Conservation (phyloP, 2,329 filamentous ascomycete species). For the Mycosphaerella sp. region DNA sequence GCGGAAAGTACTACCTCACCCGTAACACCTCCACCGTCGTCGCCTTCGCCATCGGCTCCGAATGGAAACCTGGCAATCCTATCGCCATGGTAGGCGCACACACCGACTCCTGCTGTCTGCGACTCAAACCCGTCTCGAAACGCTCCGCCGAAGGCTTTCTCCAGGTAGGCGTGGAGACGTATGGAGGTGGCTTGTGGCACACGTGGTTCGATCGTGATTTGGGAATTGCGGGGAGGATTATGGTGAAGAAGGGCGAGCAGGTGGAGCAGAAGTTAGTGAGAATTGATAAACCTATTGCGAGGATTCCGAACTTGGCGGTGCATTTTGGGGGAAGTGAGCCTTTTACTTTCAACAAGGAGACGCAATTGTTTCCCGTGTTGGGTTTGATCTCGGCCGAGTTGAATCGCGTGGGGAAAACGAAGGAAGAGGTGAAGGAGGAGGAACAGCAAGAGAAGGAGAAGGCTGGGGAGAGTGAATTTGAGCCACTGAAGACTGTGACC, state of each 20-base stretch:
- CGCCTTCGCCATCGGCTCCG: slow-evolving; percentile 82
- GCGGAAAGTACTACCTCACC: slow-evolving; percentile 94
- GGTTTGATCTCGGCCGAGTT: slow-evolving; percentile 83
- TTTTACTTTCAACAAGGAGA: slow-evolving; percentile 96
- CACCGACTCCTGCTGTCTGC: slow-evolving; percentile 87
- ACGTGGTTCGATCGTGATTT: slow-evolving; percentile 97
- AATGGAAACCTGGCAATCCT: slow-evolving; percentile 88
- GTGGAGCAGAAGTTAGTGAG: slow-evolving; percentile 83
- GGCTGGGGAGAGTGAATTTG: slow-evolving; percentile 48
- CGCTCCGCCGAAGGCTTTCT: slow-evolving; percentile 80
- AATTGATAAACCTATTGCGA: slow-evolving; percentile 80
- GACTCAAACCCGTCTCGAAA: slow-evolving; percentile 91
- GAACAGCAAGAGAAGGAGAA: slow-evolving; percentile 35
- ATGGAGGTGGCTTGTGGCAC: slow-evolving; percentile 95
- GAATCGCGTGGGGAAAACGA: slow-evolving; percentile 61
- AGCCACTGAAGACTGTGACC: slow-evolving; percentile 67
- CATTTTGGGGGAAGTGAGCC: slow-evolving; percentile 81
- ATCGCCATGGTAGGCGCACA: slow-evolving; percentile 92
- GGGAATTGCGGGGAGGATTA: slow-evolving; percentile 78
- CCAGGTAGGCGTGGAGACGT: slow-evolving; percentile 93
- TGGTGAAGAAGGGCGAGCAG: slow-evolving; percentile 66
- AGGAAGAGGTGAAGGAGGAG: slow-evolving; percentile 44
- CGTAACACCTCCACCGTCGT: slow-evolving; percentile 89
- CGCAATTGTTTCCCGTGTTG: slow-evolving; percentile 87
- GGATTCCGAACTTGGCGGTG: slow-evolving; percentile 89